A percentile compares a stretch with the other conserved stretches of the same genome.
These are phyloP conservation scores for Microsporum canis DNA, from an alignment of 2,329 filamentous ascomycete genomes.

Conservation along the genomic window DNA sequence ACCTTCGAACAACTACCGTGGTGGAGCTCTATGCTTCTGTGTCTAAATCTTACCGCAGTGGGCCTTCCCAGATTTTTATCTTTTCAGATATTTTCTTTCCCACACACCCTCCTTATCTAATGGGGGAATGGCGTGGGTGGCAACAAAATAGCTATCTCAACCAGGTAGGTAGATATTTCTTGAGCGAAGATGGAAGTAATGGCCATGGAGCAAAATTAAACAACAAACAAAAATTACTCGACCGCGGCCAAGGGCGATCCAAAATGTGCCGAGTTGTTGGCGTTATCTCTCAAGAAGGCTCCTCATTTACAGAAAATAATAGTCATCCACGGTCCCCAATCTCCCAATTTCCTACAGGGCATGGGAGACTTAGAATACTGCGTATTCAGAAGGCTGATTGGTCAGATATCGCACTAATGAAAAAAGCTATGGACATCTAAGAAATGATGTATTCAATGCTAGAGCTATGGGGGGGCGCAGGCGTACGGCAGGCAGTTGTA, in stretches of 20 bases:
- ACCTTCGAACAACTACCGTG: not conserved
- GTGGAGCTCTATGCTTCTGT: constrained; percentile 15
- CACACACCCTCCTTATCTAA: constrained; percentile 5
- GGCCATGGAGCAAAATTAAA: not conserved
- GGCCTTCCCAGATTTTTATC: constrained; percentile 9
- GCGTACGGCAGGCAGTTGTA: too few species aligned
- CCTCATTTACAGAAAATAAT: not conserved
- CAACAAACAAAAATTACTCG: not conserved
- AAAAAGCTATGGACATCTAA: constrained; percentile 6
- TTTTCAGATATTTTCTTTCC: constrained; percentile 14
- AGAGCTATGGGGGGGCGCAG: too few species aligned
- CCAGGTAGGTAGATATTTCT: constrained; percentile 6
- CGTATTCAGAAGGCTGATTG: constrained; percentile 10
- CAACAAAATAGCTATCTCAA: constrained; percentile 5
- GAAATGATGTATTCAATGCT: not conserved
- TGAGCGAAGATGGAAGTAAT: not conserved
- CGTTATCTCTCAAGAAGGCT: not conserved
- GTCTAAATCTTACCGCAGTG: constrained; percentile 10
- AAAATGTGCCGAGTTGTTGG: constrained; percentile 10
- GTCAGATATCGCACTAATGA: constrained; percentile 9
- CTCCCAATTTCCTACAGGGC: too few species aligned
- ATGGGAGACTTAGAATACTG: not conserved
- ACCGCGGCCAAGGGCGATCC: too few species aligned
- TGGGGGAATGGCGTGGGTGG: constrained; percentile 11
- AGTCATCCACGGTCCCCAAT: too few species aligned